Evolutionary conservation across 805 yeast genomes (phyloP), one percentile per base, ranked within the genome.

Genomic region (Spathaspora gorwiae): DNA sequence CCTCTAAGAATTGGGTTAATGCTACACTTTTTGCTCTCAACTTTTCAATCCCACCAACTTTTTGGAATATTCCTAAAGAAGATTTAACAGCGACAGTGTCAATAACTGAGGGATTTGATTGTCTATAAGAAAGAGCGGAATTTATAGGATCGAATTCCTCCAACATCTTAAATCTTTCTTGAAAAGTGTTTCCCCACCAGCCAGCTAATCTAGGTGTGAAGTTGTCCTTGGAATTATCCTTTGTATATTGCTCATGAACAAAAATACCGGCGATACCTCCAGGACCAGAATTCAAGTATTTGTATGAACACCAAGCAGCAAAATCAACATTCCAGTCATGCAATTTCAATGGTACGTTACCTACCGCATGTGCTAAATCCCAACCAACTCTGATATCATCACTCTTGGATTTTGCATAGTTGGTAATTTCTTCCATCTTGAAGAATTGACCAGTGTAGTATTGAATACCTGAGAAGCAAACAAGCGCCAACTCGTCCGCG

Each of bases 331-430:
- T 68, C 96, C 97, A 90, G 40, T 87, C 88, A 60, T 90, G 97
- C 43, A 90, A 66, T 40, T 75, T 55, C 43, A 92, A 64, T 7
- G 80, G 82, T 2, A 88, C 90, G 61, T 92, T 92, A 2, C 97
- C 98, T 1, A 75, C 92, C 1, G 95, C 96, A 61, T 90, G 98
- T 1, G 98, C 98, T 53, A 90, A 72, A 62, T 90, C 98, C 97
- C 97, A 90, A 1, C 97, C 97, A 27, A 83, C 86, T 1, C 77
- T 68, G 32, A 86, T 74, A 26, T 66, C 77, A 5, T 44, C 14
- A 30, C 38, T 31, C 19, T 35, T 36, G 15, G 57, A 53, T 46
- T 87, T 83, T 5, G 84, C 90, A 39, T 67, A 68, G 7, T 57
- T 55, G 1, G 97, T 90, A 54, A 90, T 88, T n/a, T 61, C 61